phyloP scores from a whole-genome alignment of 2,329 filamentous ascomycete genomes.

The Pseudocercospora fuligena region DNA sequence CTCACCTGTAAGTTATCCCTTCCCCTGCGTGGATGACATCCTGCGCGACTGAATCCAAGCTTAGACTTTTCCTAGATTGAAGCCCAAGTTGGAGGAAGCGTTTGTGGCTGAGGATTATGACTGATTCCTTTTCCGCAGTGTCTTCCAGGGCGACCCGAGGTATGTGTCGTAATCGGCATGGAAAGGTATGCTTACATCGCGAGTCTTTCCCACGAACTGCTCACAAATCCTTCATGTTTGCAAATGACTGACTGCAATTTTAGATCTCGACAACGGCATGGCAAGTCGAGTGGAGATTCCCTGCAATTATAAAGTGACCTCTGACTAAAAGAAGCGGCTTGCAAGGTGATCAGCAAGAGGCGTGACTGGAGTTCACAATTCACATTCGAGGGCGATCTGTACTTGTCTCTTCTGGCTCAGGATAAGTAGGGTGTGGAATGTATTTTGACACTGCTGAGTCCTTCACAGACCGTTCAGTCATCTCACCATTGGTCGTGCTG shows the following conservation, averaged over 20 bases:
- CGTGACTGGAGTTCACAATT: background rate
- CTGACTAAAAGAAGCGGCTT: background rate
- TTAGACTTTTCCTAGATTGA: constrained; percentile 35
- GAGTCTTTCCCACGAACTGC: background rate
- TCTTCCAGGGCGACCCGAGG: constrained; percentile 26
- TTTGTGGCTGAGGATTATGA: constrained; percentile 18
- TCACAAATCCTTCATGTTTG: background rate
- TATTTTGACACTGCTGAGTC: background rate
- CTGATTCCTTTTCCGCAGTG: constrained; percentile 22
- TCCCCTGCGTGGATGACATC: constrained; percentile 9
- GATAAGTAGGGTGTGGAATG: background rate
- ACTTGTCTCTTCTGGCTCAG: background rate
- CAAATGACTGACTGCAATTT: background rate
- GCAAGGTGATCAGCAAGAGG: background rate
- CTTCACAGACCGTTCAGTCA: background rate
- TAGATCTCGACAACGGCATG: background rate
- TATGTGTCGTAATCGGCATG: constrained; percentile 16
- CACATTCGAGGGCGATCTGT: background rate
- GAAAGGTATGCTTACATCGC: background rate
- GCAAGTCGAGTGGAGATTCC: background rate
- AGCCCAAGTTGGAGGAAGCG: constrained; percentile 27
- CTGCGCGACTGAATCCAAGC: constrained; percentile 28
- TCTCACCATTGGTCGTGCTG: background rate
- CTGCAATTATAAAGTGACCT: background rate
- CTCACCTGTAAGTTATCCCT: constrained; percentile 43